Base-by-base conservation (phyloP, 2,329 filamentous ascomycete species). In the Anisogramma anomala region DNA sequence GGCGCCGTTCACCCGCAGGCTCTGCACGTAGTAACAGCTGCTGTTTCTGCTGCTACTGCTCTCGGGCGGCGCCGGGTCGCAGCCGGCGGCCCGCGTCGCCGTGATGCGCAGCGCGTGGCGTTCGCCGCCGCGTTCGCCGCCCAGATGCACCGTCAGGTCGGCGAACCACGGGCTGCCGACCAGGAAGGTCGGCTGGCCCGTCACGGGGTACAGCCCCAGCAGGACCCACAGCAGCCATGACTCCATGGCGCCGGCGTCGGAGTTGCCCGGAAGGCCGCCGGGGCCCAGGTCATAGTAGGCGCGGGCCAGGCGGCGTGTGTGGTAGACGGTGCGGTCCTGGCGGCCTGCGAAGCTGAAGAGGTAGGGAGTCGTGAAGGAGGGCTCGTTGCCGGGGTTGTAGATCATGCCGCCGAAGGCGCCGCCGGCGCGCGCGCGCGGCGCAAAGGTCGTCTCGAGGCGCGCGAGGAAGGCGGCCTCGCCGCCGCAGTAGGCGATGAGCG, bases 171-270 rank as follows among this genome's bases (percentile, higher is more conserved):
- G 77, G 6, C 73, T 74, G 3, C 71, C 72, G 39, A 83, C 65
- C 13, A 83, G 62, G 54, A 82, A 83, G 1, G 74, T 79, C 0
- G 76, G 76, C 61, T 83, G 79, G 0, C 77, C 78, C 0, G 77
- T 80, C 47, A 84, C 62, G 1, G 79, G 79, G 49, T 81, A 82
- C 20, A 83, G 59, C 2, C 79, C 79, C 27, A 82, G 68, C 69
- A 81, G 80, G 48, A 72, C 74, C 74, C 79, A 84, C 7, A 82
- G 58, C 3, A 81, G 57, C 73, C 77, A 82, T 6, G 71, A 76
- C 54, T 84, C 77, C 79, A 84, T 83, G 11, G 80, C 77, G 6
- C 81, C 81, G 2, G 77, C 78, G 55, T 84, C 81, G 33, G 71
- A 77, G 56, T 84, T 84, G 0, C 81, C 81, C 0, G 80, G 80